A percentile compares a stretch with the other conserved stretches of the same genome.
These are phyloP conservation scores for Curvularia sp. DNA, from an alignment of 2,329 filamentous ascomycete genomes.

Conservation along the genomic window DNA sequence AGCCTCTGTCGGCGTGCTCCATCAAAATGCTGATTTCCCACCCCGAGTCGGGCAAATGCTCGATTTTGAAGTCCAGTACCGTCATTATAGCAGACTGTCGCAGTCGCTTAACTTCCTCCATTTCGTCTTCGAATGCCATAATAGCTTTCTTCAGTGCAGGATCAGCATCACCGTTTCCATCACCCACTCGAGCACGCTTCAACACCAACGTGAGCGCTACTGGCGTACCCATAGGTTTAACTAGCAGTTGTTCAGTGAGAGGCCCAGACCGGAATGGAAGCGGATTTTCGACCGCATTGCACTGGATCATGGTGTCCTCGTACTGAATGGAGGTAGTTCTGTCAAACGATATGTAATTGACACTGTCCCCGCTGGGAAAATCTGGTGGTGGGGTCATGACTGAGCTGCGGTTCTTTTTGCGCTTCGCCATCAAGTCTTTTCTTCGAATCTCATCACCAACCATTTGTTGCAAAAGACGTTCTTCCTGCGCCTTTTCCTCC, in stretches of 20 bases:
- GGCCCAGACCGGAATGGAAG: conserved; percentile 69
- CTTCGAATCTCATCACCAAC: conserved; percentile 76
- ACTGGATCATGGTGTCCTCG: conserved; percentile 66
- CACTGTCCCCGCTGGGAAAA: conserved; percentile 49
- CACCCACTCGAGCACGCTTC: conserved; percentile 53
- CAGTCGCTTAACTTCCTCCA: conserved; percentile 77
- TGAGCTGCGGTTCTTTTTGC: conserved; percentile 60
- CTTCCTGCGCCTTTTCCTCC: conserved; percentile 68
- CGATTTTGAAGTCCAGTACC: conserved; percentile 82
- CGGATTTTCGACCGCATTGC: conserved; percentile 72
- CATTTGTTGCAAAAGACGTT: conserved; percentile 72
- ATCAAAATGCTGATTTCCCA: conserved; percentile 81
- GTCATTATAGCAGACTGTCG: conserved; percentile 79
- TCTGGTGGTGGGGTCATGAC: conserved; percentile 43
- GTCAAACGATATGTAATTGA: conserved; percentile 66
- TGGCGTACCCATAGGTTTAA: conserved; percentile 68
- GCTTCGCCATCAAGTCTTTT: conserved; percentile 64
- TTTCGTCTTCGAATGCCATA: conserved; percentile 74
- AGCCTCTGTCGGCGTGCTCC: conserved; percentile 81
- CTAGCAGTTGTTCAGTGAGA: conserved; percentile 73
- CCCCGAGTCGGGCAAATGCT: conserved; percentile 53
- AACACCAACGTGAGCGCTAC: conserved; percentile 66
- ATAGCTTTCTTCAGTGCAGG: conserved; percentile 77
- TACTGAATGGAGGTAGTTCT: conserved; percentile 70
- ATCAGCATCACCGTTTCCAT: conserved; percentile 66